Percentiles rank a stretch among this genome's conserved stretches.
These are phyloP conservation scores for Syzygium aromaticum DNA, from an alignment of 345 rosid genomes.

Conservation along the genomic window DNA sequence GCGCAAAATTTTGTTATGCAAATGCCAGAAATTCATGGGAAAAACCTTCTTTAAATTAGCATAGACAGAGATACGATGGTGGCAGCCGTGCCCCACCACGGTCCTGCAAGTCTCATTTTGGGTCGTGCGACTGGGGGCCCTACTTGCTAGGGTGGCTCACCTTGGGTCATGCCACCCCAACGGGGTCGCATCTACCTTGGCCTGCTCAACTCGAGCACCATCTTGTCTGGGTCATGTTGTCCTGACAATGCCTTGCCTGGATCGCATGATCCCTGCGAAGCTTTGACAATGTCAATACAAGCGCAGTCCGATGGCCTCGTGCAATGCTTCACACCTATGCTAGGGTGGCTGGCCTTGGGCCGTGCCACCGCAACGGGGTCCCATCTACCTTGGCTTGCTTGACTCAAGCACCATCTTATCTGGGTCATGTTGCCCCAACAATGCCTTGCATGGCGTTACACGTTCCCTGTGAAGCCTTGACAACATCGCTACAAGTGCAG, in stretches of 20 bases:
- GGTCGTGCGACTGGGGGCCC: accelerated
- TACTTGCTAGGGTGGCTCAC: neutral
- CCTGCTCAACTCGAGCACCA: neutral
- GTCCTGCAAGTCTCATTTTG: neutral
- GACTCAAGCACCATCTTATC: neutral
- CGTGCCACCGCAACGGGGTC: too few species aligned
- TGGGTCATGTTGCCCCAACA: accelerated
- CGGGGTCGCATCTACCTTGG: neutral
- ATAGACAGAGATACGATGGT: neutral
- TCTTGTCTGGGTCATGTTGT: neutral
- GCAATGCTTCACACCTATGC: neutral
- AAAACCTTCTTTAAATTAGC: too few species aligned
- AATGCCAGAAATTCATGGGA: neutral
- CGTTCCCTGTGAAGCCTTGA: neutral
- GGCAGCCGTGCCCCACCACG: neutral
- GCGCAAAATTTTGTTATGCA: neutral
- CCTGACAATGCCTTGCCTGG: neutral
- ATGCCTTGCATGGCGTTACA: neutral
- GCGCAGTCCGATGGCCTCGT: accelerated
- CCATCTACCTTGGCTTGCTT: neutral
- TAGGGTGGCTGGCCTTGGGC: neutral
- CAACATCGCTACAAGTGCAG: neutral
- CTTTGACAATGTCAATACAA: neutral
- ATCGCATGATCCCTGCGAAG: accelerated
- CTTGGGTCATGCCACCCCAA: too few species aligned